phyloP scores from a whole-genome alignment of 768 basidiomycete genomes.

The Tylopilus sp. region DNA sequence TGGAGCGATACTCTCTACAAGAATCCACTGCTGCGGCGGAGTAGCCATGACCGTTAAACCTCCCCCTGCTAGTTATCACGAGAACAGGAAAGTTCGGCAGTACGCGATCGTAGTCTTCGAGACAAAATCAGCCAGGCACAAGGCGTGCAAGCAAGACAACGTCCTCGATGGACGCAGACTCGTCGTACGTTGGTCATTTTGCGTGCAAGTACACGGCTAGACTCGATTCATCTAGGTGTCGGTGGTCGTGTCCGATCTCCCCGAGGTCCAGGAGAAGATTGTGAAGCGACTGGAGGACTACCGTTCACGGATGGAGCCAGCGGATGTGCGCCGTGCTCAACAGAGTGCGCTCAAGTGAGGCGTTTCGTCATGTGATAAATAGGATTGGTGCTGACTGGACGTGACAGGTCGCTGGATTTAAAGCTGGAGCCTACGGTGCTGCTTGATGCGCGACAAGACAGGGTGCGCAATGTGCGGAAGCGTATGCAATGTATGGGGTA shows the following conservation, averaged over 20 bases:
- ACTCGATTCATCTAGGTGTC: conserved; percentile 21
- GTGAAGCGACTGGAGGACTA: conserved; percentile 23
- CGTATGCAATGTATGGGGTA: conserved; percentile 10
- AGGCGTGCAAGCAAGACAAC: conserved; percentile 42
- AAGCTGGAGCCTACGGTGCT: conserved; percentile 26
- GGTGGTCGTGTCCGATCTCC: conserved; percentile 30
- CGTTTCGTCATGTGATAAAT: not conserved
- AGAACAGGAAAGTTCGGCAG: conserved; percentile 39
- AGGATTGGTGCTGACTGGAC: conserved; percentile 1
- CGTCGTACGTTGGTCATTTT: conserved; percentile 34
- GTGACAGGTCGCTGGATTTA: conserved; percentile 24
- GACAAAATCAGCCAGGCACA: conserved; percentile 32
- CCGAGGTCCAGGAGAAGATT: conserved; percentile 32
- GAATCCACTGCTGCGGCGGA: conserved; percentile 33
- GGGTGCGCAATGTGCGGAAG: not conserved
- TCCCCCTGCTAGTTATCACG: conserved; percentile 25
- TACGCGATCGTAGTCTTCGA: conserved; percentile 53
- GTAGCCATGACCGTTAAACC: conserved; percentile 27
- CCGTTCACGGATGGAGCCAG: conserved; percentile 13
- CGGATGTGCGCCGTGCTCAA: conserved; percentile 21
- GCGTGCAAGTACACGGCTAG: not conserved
- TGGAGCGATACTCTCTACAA: conserved; percentile 20
- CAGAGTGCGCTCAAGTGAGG: conserved; percentile 22
- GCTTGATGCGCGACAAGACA: conserved; percentile 12
- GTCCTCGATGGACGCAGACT: conserved; percentile 38